These are phyloP conservation scores for Ceratocystis ficicola DNA, from an alignment of 2,329 filamentous ascomycete genomes.

Conservation along the genomic window DNA sequence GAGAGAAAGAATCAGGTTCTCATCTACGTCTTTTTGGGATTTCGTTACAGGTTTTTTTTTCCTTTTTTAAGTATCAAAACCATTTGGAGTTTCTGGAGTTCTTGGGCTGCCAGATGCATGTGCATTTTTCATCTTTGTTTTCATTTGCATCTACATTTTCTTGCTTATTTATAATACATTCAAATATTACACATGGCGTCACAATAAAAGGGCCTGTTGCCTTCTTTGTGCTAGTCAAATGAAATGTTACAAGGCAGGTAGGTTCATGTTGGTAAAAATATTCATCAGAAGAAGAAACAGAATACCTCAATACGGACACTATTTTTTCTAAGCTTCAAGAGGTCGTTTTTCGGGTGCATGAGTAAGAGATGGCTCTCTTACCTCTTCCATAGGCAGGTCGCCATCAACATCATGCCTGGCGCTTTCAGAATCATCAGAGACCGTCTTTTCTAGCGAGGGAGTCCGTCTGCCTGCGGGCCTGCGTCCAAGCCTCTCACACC, in stretches of 20 bases:
- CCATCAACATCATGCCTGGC: slow-evolving; percentile 22
- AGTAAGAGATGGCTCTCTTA: slow-evolving; percentile 25
- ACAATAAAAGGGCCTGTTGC: too few relatives aligned
- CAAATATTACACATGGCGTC: neutral
- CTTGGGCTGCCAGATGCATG: neutral
- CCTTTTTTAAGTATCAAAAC: neutral
- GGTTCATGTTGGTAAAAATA: neutral
- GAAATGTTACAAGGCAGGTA: neutral
- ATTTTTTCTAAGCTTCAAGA: slow-evolving; percentile 14
- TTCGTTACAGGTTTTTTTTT: neutral
- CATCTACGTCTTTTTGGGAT: neutral
- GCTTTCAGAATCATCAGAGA: neutral
- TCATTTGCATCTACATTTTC: neutral
- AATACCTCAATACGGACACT: neutral
- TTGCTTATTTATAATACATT: neutral
- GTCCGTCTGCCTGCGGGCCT: slow-evolving; percentile 23
- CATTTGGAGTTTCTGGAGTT: neutral
- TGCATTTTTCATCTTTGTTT: neutral
- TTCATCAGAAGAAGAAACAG: neutral
- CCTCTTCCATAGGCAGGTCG: slow-evolving; percentile 22
- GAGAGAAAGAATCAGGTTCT: neutral
- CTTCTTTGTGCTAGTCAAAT: neutral
- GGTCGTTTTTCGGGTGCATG: slow-evolving; percentile 24
- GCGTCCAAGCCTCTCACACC: slow-evolving; percentile 66
- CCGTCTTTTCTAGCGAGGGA: slow-evolving; percentile 23